Evolutionary conservation across 1,139 yeast species (phyloP), one percentile per base, ranked within the genome.

Genomic region (Pichia sp.): DNA sequence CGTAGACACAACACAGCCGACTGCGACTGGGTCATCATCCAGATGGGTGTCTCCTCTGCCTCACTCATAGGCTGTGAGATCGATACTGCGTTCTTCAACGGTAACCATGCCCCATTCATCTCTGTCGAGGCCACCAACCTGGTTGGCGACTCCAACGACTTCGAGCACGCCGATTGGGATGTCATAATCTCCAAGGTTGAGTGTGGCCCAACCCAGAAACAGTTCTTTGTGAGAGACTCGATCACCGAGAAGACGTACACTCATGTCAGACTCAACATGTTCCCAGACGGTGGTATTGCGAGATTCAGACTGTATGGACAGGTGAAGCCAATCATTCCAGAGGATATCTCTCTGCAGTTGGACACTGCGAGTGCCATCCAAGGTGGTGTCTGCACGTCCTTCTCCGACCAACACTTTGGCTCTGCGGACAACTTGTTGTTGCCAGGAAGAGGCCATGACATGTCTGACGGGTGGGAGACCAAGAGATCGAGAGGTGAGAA

Each of bases 401-500:
- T 81, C 62, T 87, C 96, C 1, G 97, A 92, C 72, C 96, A 92
- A 72, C 97, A 90, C 72, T 92, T 92, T 67, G 96, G 97, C 44
- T 79, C 90, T 45, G 96, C 92, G 43, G 95, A 87, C 69, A 92
- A 92, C 72, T 75, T 92, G 61, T 74, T 92, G 56, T 77, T 93
- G 56, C 97, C 97, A 4, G 98, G 98, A 10, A 81, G 97, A 59
- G 99, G 99, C 49, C 81, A 78, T 63, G 97, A 92, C 70, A 92
- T 93, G 98, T 84, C 95, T 49, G 97, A 93, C 66, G 99, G 99
- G 15, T 92, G 98, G 98, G 98, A 92, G 70, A 92, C 98, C n/a
- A 82, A 81, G 62, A 81, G 98, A 68, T 89, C 97, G 1, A 80
- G 98, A 69, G 78, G 74, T 19, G 80, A 84, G 4, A 92, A 89